Base-by-base conservation (phyloP, 1,139 yeast genomes). In the Sugiyamaella sp. region DNA sequence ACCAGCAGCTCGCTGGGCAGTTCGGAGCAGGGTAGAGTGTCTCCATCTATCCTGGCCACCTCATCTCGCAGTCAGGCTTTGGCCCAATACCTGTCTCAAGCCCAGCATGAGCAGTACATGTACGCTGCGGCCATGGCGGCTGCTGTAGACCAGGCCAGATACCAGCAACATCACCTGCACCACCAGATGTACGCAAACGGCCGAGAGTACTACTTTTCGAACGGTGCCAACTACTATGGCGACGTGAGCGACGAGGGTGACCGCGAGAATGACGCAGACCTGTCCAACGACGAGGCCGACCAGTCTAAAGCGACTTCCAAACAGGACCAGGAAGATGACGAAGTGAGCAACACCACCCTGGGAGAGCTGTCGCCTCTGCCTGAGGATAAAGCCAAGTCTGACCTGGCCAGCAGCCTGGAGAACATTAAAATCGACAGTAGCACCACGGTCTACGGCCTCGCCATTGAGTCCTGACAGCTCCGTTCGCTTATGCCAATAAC, bases 41-140 rank as follows among this genome's bases (percentile, higher is more conserved):
- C 52, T n/a, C 51, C 54, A 9, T 47, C 55, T 4, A 52, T 54
- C 32, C 33, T 44, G 27, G 46, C 56, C 20, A 43, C 54, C 21
- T 53, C 57, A 14, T 55, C 85, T 5, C 90, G 90, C 2, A 81
- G 87, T 0, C 87, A 84, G 62, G 88, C 85, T 5, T 83, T 86
- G 87, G 86, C 89, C 0, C 90, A 85, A 65, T 86, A 85, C 64
- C 73, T 86, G 61, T 88, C 89, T 12, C 85, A 82, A 65, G 74
- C 85, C 8, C 90, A 84, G 63, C 84, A 81, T 56, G 85, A 64
- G 82, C 49, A 79, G 77, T 70, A 80, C 65, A 69, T 81, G 61
- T 84, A 82, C 65, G 84, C 84, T 3, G 80, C 84, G 1, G 76
- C 77, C 55, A 74, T 80, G 35, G 64, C 80, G 32, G 77, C 76